Evolutionary conservation across 495 filamentous ascomycete genomes (phyloP).

Genomic region (Penicillium odoratum): DNA sequence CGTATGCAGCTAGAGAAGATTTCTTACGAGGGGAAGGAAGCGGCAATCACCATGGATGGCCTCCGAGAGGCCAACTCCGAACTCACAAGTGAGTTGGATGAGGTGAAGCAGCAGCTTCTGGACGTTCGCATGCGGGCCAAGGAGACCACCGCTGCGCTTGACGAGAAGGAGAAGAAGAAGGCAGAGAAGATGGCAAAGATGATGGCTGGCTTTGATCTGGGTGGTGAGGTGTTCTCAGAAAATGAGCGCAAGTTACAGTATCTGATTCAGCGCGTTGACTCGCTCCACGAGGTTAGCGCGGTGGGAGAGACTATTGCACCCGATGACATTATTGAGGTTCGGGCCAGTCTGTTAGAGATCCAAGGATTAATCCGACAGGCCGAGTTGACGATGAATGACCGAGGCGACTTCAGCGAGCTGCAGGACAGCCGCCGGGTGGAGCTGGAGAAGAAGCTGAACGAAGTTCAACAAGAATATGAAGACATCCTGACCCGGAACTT

Average conservation of each 20-base stretch:
- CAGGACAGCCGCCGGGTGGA: constrained; percentile 66
- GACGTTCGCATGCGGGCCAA: constrained; percentile 94
- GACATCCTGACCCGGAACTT: constrained; percentile 78
- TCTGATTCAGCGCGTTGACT: constrained; percentile 77
- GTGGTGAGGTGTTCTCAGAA: constrained; percentile 83
- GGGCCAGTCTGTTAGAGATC: constrained; percentile 75
- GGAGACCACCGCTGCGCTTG: constrained; percentile 80
- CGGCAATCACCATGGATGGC: constrained; percentile 94
- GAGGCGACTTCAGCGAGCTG: constrained; percentile 58
- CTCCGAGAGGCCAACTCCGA: constrained; percentile 94
- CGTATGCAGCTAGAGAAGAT: constrained; percentile 95
- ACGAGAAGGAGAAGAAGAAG: constrained; percentile 98
- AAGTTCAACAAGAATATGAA: constrained; percentile 78
- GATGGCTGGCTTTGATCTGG: constrained; percentile 98
- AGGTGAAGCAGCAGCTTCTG: constrained; percentile 93
- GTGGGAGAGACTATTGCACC: constrained; percentile 77
- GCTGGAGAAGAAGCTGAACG: constrained; percentile 70
- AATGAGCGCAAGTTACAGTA: constrained; percentile 83
- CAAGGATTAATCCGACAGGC: constrained; percentile 93
- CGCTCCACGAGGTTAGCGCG: constrained; percentile 71
- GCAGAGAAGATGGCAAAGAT: constrained; percentile 99
- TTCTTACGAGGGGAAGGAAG: constrained; percentile 94
- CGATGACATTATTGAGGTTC: constrained; percentile 75
- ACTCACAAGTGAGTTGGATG: constrained; percentile 86
- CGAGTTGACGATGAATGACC: constrained; percentile 75